Evolutionary conservation across 139 green algal genomes (phyloP), one percentile per base, ranked within the genome.

Genomic region (Chlorella sp.): DNA sequence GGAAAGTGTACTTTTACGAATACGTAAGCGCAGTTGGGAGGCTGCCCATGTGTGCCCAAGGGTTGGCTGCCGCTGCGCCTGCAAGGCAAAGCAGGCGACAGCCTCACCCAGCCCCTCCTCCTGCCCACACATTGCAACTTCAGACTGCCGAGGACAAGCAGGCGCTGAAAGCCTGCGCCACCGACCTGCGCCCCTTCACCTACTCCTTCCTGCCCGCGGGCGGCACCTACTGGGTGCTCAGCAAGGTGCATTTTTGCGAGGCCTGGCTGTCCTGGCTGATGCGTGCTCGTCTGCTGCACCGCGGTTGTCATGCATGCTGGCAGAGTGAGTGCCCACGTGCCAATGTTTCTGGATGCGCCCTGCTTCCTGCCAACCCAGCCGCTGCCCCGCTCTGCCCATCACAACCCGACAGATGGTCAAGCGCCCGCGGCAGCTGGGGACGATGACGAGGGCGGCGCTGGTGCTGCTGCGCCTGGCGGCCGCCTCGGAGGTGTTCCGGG

Each of bases 111-210:
- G n/a, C n/a, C n/a, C n/a, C n/a, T n/a, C n/a, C n/a, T n/a, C n/a
- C n/a, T n/a, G n/a, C n/a, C n/a, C n/a, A n/a, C n/a, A n/a, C n/a
- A n/a, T n/a, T n/a, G n/a, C n/a, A n/a, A 26, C 13, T 60, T 60
- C 51, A 60, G 51, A 60, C 5, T 14, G 36, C 40, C 14, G 81
- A 85, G 36, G 81, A 85, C 68, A 65, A 56, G 40, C 38, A 38
- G 46, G 81, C 81, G 38, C 69, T 85, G 44, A 51, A 80, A 51
- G 28, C 44, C 0, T 85, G 80, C 67, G 67, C 46, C 48, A 78
- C 34, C 32, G 80, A 85, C 80, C 65, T 85, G 46, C 65, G 67
- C 41, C 80, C 80, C 44, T 77, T 78, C 80, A 79, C 80, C 80
- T 79, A 67, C 34, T 54, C 65, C 14, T 68, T 70, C 38, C 26